Evolutionary conservation across 2,329 filamentous ascomycete species (phyloP), one percentile per base, ranked within the genome.

Genomic region (Eurotiales sp.): DNA sequence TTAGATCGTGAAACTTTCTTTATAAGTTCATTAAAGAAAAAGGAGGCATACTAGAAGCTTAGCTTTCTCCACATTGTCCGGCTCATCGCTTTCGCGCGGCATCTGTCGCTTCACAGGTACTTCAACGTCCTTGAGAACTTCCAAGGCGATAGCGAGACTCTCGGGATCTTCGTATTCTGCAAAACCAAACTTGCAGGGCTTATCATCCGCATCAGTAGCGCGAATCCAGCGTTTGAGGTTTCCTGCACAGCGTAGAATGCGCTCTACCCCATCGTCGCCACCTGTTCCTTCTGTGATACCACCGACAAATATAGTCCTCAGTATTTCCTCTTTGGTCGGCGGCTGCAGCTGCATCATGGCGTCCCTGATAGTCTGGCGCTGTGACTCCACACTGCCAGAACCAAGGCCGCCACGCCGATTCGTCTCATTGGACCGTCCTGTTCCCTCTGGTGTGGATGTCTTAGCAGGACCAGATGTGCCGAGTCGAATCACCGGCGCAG

Each of bases 131-230:
- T 84, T 84, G 61, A 96, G 81, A 51, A 96, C 82, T 68, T 95
- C 90, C 50, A 91, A 84, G 39, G 92, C 93, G 40, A 86, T 86
- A 67, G 86, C 84, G 59, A 99, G 77, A 58, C 90, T 92, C 69
- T 96, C 88, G 21, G 86, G 84, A 68, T 97, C 91, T 56, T 96
- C 92, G 69, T 88, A 99, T 70, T 96, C 88, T 54, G 92, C 93
- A 72, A 99, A 97, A 12, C 92, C 93, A 75, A 97, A 97, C 56
- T 85, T 86, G 70, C 86, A 85, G 51, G 85, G 84, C 72, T 92
- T 93, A 58, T 87, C 83, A 58, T 90, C 85, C n/a, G 86, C 84
- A 67, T 88, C 84, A 15, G 81, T 83, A 29, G 84, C 86, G 54
- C 89, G 78, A 56, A 91, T 90, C 90, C 91, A 99, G 61, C 90